phyloP scores from a whole-genome alignment of 1,284 basidiomycete genomes.

The Rhodotorula sp. region DNA sequence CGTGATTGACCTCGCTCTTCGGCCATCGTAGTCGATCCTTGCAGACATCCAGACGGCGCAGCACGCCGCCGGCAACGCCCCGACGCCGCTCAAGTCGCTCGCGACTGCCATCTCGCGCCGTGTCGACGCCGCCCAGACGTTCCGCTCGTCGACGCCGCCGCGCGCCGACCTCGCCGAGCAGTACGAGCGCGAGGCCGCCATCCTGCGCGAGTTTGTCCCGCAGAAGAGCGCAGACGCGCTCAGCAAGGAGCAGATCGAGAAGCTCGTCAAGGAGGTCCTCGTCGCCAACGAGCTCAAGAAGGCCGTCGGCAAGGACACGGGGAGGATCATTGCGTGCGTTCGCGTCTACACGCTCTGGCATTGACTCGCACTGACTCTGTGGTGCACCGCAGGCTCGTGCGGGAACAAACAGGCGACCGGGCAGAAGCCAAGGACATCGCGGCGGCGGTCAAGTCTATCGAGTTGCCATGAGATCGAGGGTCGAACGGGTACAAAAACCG shows the following conservation, averaged over 20 bases:
- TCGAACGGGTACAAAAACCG: no score
- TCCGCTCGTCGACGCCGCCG: slow-evolving; percentile 23
- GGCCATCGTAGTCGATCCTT: slow-evolving; percentile 29
- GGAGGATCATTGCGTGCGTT: slow-evolving; percentile 28
- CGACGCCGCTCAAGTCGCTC: slow-evolving; percentile 29
- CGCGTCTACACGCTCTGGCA: neutral
- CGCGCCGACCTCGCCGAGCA: slow-evolving; percentile 30
- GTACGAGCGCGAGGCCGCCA: slow-evolving; percentile 26
- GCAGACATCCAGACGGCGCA: slow-evolving; percentile 36
- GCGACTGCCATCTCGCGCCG: slow-evolving; percentile 24
- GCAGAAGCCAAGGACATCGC: slow-evolving; percentile 34
- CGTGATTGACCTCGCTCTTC: neutral
- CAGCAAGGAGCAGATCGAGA: slow-evolving; percentile 12
- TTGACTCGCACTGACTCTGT: no score
- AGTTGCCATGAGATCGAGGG: slow-evolving; percentile 3
- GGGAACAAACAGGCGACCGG: slow-evolving; percentile 26
- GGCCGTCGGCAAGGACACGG: slow-evolving; percentile 30
- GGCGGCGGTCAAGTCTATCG: slow-evolving; percentile 25
- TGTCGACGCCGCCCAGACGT: slow-evolving; percentile 29
- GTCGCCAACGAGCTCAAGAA: slow-evolving; percentile 13
- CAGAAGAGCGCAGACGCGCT: slow-evolving; percentile 11
- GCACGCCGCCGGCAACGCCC: slow-evolving; percentile 22
- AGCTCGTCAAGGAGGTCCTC: slow-evolving; percentile 19
- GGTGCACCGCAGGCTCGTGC: slow-evolving; percentile 5
- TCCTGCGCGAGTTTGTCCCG: slow-evolving; percentile 32